Evolutionary conservation across 805 yeast genomes (phyloP).

Genomic region (Wickerhamomyces strasburgensis): DNA sequence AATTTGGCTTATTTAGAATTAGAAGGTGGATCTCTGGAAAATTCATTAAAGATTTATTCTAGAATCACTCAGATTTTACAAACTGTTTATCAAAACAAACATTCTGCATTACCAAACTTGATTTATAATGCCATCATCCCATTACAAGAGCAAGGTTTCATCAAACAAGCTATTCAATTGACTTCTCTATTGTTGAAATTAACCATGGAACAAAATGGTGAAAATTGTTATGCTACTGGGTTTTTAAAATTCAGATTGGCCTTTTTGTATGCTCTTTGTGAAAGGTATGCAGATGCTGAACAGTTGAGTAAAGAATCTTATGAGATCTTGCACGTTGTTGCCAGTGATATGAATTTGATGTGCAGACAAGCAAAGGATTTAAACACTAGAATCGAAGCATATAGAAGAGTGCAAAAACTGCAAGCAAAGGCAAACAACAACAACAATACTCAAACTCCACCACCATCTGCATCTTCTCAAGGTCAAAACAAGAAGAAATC

Average conservation of each 20-base stretch:
- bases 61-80: slow-evolving; percentile 58
- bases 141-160: slow-evolving; percentile 48
- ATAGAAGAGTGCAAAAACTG: slow-evolving; percentile 41
- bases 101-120: slow-evolving; percentile 67
- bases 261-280: slow-evolving; percentile 48
- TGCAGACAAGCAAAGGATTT: slow-evolving; percentile 67
- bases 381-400: slow-evolving; percentile 50
- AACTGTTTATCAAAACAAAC: slow-evolving; percentile 46
- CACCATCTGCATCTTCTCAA: slow-evolving; percentile 26
- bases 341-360: slow-evolving; percentile 64
- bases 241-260: slow-evolving; percentile 65
- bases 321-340: slow-evolving; percentile 46
- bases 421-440: slow-evolving; percentile 33
- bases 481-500: slow-evolving; percentile 12
- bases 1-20: slow-evolving; percentile 74
- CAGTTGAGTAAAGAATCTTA: slow-evolving; percentile 53
- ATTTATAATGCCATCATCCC: slow-evolving; percentile 56
- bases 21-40: slow-evolving; percentile 49
- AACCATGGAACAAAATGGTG: slow-evolving; percentile 50
- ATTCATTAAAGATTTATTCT: slow-evolving; percentile 57
- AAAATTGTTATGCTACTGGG: slow-evolving; percentile 55
- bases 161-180: slow-evolving; percentile 44
- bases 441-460: no score
- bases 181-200: slow-evolving; percentile 49
- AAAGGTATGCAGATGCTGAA: slow-evolving; percentile 52